Evolutionary conservation across 2,329 filamentous ascomycete species (phyloP).

Genomic region (Daldinia eschscholtzii): DNA sequence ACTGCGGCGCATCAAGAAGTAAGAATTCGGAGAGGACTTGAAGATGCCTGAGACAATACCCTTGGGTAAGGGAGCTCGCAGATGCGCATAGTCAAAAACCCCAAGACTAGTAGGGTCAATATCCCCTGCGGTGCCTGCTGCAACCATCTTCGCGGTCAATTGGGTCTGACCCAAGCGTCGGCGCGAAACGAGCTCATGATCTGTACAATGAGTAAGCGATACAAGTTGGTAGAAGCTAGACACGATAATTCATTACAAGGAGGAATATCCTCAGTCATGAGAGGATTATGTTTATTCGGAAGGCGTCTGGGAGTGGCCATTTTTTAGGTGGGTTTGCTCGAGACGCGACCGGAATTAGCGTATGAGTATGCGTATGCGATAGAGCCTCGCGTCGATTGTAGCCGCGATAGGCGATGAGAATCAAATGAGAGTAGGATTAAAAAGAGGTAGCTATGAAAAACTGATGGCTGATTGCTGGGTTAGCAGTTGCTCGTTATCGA

Average conservation of each 20-base stretch:
- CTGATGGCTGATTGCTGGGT: constrained; percentile 45
- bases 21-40: constrained; percentile 87
- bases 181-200: constrained; percentile 80
- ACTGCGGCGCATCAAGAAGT: constrained; percentile 95
- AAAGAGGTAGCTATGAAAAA: constrained; percentile 38
- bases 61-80: constrained; percentile 91
- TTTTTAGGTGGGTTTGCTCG: constrained; percentile 39
- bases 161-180: constrained; percentile 94
- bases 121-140: constrained; percentile 77
- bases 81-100: constrained; percentile 94
- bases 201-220: constrained; percentile 58
- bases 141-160: constrained; percentile 83
- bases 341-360: constrained; percentile 43
- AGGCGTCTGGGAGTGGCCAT: constrained; percentile 63
- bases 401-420: constrained; percentile 27
- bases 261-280: constrained; percentile 74
- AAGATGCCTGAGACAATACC: constrained; percentile 95
- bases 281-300: constrained; percentile 73
- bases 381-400: constrained; percentile 18
- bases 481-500: constrained; percentile 47
- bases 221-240: constrained; percentile 22
- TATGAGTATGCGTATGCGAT: constrained; percentile 34
- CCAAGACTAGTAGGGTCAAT: constrained; percentile 80
- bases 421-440: constrained; percentile 40
- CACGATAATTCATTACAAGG: constrained; percentile 62